These are phyloP conservation scores for Curvularia sp. DNA, from an alignment of 2,329 filamentous ascomycete species.

Conservation along the genomic window DNA sequence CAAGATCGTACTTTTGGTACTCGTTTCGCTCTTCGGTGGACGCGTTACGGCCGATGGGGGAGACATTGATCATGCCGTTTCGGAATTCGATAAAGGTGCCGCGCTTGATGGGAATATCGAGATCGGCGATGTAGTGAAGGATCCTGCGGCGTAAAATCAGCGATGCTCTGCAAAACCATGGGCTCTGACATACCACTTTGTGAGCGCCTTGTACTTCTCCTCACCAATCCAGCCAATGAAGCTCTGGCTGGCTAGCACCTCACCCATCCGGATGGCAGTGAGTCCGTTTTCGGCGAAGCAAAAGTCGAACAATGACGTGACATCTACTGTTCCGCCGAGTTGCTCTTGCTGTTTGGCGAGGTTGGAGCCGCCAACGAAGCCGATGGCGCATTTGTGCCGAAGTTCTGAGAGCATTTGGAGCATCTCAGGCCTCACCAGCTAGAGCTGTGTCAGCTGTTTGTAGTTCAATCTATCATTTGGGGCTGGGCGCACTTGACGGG, in stretches of 20 bases:
- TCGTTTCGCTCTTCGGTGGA: conserved; percentile 79
- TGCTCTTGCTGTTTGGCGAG: conserved; percentile 95
- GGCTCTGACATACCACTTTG: conserved; percentile 59
- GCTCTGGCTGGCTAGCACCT: conserved; percentile 75
- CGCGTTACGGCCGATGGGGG: conserved; percentile 85
- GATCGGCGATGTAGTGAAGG: conserved; percentile 82
- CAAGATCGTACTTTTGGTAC: conserved; percentile 81
- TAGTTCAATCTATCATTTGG: neutral
- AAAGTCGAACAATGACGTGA: conserved; percentile 92
- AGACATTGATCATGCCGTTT: conserved; percentile 90
- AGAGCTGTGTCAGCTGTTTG: conserved; percentile 23
- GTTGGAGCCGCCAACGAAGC: conserved; percentile 92
- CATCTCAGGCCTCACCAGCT: conserved; percentile 81
- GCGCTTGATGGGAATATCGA: conserved; percentile 82
- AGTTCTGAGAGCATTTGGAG: conserved; percentile 79
- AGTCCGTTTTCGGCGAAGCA: conserved; percentile 98
- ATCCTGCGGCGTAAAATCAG: conserved; percentile 48
- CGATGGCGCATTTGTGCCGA: conserved; percentile 86
- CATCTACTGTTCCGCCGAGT: conserved; percentile 72
- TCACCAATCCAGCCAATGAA: conserved; percentile 96
- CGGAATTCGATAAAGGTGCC: conserved; percentile 89
- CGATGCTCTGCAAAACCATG: neutral
- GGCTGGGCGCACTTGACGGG: conserved; percentile 68
- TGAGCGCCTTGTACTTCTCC: conserved; percentile 79
- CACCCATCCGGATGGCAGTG: conserved; percentile 84